A percentile compares a stretch with the other conserved stretches of the same genome.
phyloP scores from a whole-genome alignment of 106 monocot species.

The Amphibolis antarctica region DNA sequence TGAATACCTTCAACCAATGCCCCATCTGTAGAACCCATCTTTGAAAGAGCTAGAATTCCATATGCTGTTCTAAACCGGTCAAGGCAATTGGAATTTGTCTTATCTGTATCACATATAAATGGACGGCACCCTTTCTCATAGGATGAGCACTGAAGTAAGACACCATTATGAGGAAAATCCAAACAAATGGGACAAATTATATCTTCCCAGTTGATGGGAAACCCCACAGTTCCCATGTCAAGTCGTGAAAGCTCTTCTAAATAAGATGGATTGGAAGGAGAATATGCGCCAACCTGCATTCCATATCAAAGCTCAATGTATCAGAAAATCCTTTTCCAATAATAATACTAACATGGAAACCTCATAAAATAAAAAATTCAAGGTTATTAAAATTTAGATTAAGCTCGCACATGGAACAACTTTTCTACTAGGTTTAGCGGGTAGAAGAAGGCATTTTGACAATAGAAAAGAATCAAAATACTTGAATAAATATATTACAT shows the following conservation, averaged over 20 bases:
- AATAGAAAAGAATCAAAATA: too few species aligned
- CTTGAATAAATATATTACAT: too few species aligned
- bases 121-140: slow-evolving; percentile 23
- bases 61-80: slow-evolving; percentile 17
- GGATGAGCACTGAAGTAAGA: slow-evolving; percentile 18
- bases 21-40: not conserved
- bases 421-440: too few species aligned
- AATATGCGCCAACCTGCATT: not conserved
- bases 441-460: too few species aligned
- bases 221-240: not conserved
- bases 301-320: not conserved
- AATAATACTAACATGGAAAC: too few species aligned
- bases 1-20: not conserved
- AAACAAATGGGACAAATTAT: slow-evolving; percentile 25
- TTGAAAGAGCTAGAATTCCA: slow-evolving; percentile 10
- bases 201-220: slow-evolving; percentile 16
- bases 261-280: not conserved
- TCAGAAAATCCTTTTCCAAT: too few species aligned
- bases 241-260: not conserved
- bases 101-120: slow-evolving; percentile 22
- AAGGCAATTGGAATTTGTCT: slow-evolving; percentile 20
- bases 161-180: slow-evolving; percentile 24
- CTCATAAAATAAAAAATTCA: too few species aligned
- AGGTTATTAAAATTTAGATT: too few species aligned
- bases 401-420: too few species aligned